Percentiles rank a stretch among this genome's conserved stretches.
phyloP scores from a whole-genome alignment of 257 asterid genomes.

The Parsonsia alboflavescens region DNA sequence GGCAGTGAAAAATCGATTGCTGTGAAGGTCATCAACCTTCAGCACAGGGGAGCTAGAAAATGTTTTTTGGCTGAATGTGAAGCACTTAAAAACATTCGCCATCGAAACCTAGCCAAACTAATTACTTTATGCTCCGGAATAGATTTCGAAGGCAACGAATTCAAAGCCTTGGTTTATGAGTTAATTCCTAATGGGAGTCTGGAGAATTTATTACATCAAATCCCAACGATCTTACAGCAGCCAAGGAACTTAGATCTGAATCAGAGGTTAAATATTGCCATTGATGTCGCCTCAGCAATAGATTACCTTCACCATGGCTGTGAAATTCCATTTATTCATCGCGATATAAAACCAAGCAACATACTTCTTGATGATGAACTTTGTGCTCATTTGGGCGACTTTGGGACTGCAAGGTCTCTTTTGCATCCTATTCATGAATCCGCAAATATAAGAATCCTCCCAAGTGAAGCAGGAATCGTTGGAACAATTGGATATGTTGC shows the following conservation, averaged over 20 bases:
- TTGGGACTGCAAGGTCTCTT: slow-evolving; percentile 32
- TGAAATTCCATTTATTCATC: slow-evolving; percentile 23
- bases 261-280: slow-evolving; percentile 25
- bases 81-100: slow-evolving; percentile 25
- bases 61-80: slow-evolving; percentile 28
- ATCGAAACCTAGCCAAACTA: slow-evolving; percentile 27
- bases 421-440: slow-evolving; percentile 2
- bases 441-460: not conserved
- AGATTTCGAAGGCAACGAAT: slow-evolving; percentile 24
- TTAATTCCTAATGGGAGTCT: slow-evolving; percentile 23
- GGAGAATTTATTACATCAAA: slow-evolving; percentile 20
- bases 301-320: slow-evolving; percentile 28
- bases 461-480: slow-evolving; percentile 7
- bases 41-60: slow-evolving; percentile 21
- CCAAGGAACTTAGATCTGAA: slow-evolving; percentile 6
- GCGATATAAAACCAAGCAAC: slow-evolving; percentile 32
- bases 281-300: slow-evolving; percentile 24
- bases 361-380: slow-evolving; percentile 26
- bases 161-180: slow-evolving; percentile 28
- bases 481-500: slow-evolving; percentile 21
- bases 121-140: slow-evolving; percentile 28
- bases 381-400: slow-evolving; percentile 30
- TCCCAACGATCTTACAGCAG: not conserved
- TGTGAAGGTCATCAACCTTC: slow-evolving; percentile 25
- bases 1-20: slow-evolving; percentile 14